Base-by-base conservation (phyloP, 1,284 basidiomycete species). In the Exsudoporus floridanus region DNA sequence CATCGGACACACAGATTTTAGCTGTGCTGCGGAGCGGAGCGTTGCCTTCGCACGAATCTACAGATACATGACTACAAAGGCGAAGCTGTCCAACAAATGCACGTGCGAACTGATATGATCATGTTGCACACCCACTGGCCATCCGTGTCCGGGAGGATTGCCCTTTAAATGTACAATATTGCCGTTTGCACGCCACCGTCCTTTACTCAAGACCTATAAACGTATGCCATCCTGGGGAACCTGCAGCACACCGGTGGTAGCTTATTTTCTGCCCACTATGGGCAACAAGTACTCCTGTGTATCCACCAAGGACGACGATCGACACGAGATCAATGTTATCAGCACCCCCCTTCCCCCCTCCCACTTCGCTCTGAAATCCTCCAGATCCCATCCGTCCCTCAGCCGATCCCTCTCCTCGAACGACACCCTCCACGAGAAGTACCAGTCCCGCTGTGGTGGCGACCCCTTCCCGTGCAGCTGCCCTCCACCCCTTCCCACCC, bases 201-300 rank as follows among this genome's bases (percentile, higher is more conserved):
- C 30, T 41, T 19, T 49, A 3, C 14, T 13, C 44, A 19, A 33
- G 31, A 46, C 28, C 5, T 65, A 67, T 67, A 66, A 64, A 57
- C 52, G 35, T 12, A 56, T 50, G 34, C n/a, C 27, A 33, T 44
- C 31, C 28, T 31, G 28, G 7, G 13, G 9, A 23, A 6, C 19
- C 10, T n/a, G 16, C 45, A 33, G 14, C 33, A 10, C 27, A 3
- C 33, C 25, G 28, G 30, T 25, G 21, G 2, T 21, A 35, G 30
- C 44, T 14, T 35, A 27, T 31, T 28, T 40, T 27, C 39, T 16
- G 0, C 18, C 35, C 46, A 46, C 49, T 56, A 77, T 77, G 78
- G 78, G 79, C 27, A 78, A 78, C 67, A 70, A 72, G 40, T 66
- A 70, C 38, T 66, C 69, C 43, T 60, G 55, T 56, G 52, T 60